Evolutionary conservation across 257 asterid genomes (phyloP).

Genomic region (Capsicum chinense): DNA sequence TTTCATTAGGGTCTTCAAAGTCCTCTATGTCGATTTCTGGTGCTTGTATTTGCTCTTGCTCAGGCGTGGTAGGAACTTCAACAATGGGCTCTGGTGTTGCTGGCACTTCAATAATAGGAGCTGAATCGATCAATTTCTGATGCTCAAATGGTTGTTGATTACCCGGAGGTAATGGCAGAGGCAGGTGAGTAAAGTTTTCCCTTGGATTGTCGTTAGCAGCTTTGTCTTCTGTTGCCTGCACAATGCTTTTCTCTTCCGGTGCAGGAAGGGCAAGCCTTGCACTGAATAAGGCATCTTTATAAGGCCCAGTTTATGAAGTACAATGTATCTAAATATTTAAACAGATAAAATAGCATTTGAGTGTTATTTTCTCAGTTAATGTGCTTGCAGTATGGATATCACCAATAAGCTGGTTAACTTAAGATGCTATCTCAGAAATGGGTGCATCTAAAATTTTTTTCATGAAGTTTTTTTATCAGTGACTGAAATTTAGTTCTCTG

Average conservation of each 20-base stretch:
- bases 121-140: constrained; percentile 47
- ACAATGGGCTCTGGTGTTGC: constrained; percentile 56
- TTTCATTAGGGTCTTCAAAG: constrained; percentile 74
- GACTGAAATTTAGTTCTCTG: neutral
- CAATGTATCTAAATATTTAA: constrained; percentile 2
- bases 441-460: neutral
- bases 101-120: constrained; percentile 38
- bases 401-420: constrained; percentile 12
- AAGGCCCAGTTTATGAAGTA: constrained; percentile 36
- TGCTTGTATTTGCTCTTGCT: constrained; percentile 51
- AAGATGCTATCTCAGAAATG: neutral
- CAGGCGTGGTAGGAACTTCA: constrained; percentile 83
- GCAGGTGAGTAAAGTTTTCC: constrained; percentile 53
- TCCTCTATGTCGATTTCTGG: constrained; percentile 68
- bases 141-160: constrained; percentile 35
- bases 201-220: constrained; percentile 47
- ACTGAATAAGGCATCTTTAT: constrained; percentile 53
- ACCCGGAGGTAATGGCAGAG: constrained; percentile 60
- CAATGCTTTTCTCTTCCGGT: constrained; percentile 70
- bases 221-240: constrained; percentile 51
- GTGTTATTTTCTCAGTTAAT: neutral
- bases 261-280: constrained; percentile 95
- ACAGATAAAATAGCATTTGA: neutral
- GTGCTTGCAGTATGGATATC: constrained; percentile 6
- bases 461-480: neutral